Conservation (phyloP, 1,139 yeast species). For the Hemisphaericaspora subhashii region DNA sequence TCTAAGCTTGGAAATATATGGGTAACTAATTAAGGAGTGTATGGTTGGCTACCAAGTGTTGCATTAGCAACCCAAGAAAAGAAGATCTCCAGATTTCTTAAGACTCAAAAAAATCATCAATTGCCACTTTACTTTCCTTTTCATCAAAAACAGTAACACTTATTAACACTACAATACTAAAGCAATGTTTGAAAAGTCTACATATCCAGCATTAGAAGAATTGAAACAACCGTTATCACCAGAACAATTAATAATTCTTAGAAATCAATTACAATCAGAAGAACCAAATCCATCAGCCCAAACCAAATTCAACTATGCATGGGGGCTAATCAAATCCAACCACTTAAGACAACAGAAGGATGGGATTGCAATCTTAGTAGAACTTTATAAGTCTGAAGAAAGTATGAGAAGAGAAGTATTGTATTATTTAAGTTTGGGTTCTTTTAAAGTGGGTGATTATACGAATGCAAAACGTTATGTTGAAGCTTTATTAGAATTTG, state of each 20-base stretch:
- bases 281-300: conserved; percentile 79
- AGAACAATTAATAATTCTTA: conserved; percentile 73
- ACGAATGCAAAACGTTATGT: conserved; percentile 83
- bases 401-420: conserved; percentile 85
- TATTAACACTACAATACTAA: not conserved
- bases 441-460: conserved; percentile 85
- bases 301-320: conserved; percentile 88
- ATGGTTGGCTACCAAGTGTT: no score
- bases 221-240: conserved; percentile 60
- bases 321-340: conserved; percentile 85
- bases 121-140: not conserved
- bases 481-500: conserved; percentile 71
- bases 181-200: conserved; percentile 16
- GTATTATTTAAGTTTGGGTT: conserved; percentile 85
- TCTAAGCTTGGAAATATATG: no score
- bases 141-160: not conserved
- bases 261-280: conserved; percentile 78
- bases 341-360: conserved; percentile 63
- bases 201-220: conserved; percentile 45
- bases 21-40: no score
- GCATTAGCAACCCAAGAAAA: no score
- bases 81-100: no score
- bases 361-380: conserved; percentile 76
- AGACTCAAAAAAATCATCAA: no score
- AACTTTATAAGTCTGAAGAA: conserved; percentile 75